Percentiles rank a stretch among this genome's conserved stretches.
phyloP scores from a whole-genome alignment of 768 basidiomycete genomes.

The Mycena metata region DNA sequence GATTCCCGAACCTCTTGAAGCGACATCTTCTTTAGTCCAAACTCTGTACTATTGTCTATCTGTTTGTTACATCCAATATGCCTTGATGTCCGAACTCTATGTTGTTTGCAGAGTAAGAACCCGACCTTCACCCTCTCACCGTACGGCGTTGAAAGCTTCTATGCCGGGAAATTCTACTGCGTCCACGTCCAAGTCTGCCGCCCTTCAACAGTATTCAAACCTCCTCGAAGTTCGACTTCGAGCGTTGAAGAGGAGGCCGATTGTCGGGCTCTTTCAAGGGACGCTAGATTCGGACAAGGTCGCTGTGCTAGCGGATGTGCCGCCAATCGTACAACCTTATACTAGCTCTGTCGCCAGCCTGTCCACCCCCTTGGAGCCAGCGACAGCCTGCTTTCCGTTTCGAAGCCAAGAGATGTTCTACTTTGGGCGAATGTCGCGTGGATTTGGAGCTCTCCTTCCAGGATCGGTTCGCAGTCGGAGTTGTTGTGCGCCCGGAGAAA shows the following conservation, averaged over 20 bases:
- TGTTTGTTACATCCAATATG: too few relatives aligned
- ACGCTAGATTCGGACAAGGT: background rate
- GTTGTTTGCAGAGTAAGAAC: too few relatives aligned
- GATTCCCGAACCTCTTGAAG: too few relatives aligned
- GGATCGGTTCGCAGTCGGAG: constrained; percentile 16
- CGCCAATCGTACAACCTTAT: constrained; percentile 9
- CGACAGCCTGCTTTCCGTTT: constrained; percentile 16
- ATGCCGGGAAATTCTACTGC: too few relatives aligned
- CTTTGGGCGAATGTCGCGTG: constrained; percentile 16
- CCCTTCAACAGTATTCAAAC: too few relatives aligned
- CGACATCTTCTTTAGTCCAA: too few relatives aligned
- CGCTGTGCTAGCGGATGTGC: constrained; percentile 10
- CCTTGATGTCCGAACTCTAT: too few relatives aligned
- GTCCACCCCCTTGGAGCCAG: constrained; percentile 14
- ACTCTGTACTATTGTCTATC: too few relatives aligned
- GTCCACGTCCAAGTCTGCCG: background rate
- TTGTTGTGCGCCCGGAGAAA: constrained; percentile 19
- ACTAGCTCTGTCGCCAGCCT: background rate
- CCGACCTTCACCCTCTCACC: too few relatives aligned
- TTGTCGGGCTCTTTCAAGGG: background rate
- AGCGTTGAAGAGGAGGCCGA: background rate
- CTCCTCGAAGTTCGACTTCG: background rate
- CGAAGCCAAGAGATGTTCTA: constrained; percentile 22
- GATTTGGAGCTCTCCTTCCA: constrained; percentile 13
- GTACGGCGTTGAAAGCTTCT: too few relatives aligned